These are phyloP conservation scores for Akanthomyces dipterigenus DNA, from an alignment of 2,329 filamentous ascomycete genomes.

Conservation along the genomic window DNA sequence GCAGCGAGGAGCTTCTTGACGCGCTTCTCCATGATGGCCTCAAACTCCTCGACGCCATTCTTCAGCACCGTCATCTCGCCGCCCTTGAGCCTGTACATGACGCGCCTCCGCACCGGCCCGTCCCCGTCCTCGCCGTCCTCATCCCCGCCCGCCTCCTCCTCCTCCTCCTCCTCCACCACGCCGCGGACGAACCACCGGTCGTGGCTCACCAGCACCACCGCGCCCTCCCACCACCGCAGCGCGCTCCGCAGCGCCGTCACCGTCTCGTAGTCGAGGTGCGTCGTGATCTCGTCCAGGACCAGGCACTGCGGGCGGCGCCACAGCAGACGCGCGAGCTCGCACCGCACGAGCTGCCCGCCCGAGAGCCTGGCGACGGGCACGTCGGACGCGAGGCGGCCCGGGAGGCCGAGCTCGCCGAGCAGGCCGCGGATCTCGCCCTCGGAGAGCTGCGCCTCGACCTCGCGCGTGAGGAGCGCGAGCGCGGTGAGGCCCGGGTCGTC, in stretches of 20 bases:
- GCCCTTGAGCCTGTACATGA: conserved; percentile 53
- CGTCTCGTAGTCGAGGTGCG: conserved; percentile 78
- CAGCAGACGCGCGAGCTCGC: conserved; percentile 61
- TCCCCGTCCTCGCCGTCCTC: conserved; percentile 32
- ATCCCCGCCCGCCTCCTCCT: conserved; percentile 22
- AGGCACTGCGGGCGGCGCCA: conserved; percentile 64
- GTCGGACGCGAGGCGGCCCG: conserved; percentile 64
- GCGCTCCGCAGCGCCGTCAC: conserved; percentile 64
- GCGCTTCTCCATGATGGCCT: conserved; percentile 53
- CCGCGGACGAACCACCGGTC: conserved; percentile 75
- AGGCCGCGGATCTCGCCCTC: conserved; percentile 64
- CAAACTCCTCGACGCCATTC: conserved; percentile 59
- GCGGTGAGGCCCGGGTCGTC: conserved; percentile 52
- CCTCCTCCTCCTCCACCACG: conserved; percentile 42
- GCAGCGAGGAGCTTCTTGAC: conserved; percentile 37
- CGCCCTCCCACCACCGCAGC: conserved; percentile 62
- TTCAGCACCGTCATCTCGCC: conserved; percentile 50
- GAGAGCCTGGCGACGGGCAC: conserved; percentile 67
- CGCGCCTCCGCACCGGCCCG: conserved; percentile 39
- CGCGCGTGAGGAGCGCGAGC: conserved; percentile 52
- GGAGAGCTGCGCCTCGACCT: conserved; percentile 43
- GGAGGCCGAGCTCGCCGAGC: conserved; percentile 62
- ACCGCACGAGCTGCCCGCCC: conserved; percentile 67
- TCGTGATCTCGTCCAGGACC: conserved; percentile 75
- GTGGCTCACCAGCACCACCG: conserved; percentile 71